phyloP scores from a whole-genome alignment of 345 rosid genomes.

The Odontarrhena argentea region DNA sequence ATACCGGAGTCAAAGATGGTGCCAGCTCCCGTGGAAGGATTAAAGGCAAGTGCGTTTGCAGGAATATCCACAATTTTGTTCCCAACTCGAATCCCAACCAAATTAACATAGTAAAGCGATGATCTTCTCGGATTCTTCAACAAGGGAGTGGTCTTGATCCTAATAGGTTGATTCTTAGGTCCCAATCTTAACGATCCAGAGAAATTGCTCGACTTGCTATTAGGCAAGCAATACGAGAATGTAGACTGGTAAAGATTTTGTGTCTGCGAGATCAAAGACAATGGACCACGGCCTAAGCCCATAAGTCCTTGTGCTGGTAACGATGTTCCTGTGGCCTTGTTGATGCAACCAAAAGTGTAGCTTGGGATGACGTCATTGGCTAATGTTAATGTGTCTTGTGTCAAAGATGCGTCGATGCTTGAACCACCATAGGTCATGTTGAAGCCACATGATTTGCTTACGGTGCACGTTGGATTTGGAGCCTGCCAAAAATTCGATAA shows the following conservation, averaged over 20 bases:
- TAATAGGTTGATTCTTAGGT: constrained; percentile 69
- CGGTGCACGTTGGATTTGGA: constrained; percentile 65
- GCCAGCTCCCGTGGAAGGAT: constrained; percentile 79
- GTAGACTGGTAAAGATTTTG: constrained; percentile 68
- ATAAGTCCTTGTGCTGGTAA: constrained; percentile 82
- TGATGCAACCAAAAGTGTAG: constrained; percentile 88
- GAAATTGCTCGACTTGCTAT: constrained; percentile 66
- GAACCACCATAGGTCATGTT: constrained; percentile 89
- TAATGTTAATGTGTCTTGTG: constrained; percentile 66
- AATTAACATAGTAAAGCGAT: constrained; percentile 79
- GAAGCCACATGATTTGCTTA: constrained; percentile 60
- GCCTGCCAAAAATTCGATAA: constrained; percentile 46
- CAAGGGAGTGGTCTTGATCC: constrained; percentile 79
- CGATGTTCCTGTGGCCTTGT: constrained; percentile 64
- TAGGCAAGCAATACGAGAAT: constrained; percentile 92
- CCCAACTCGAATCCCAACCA: constrained; percentile 78
- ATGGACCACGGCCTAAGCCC: constrained; percentile 87
- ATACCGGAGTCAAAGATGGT: constrained; percentile 93
- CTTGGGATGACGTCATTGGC: constrained; percentile 57
- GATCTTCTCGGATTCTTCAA: constrained; percentile 80
- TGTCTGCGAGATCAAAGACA: constrained; percentile 79
- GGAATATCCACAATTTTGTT: constrained; percentile 71
- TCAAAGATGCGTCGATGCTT: constrained; percentile 60
- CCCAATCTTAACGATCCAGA: constrained; percentile 90
- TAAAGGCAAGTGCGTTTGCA: constrained; percentile 63